A percentile compares a stretch with the other conserved stretches of the same genome.
Conservation (phyloP, 2,329 filamentous ascomycete genomes). For the Macrophomina pseudophaseolina region DNA sequence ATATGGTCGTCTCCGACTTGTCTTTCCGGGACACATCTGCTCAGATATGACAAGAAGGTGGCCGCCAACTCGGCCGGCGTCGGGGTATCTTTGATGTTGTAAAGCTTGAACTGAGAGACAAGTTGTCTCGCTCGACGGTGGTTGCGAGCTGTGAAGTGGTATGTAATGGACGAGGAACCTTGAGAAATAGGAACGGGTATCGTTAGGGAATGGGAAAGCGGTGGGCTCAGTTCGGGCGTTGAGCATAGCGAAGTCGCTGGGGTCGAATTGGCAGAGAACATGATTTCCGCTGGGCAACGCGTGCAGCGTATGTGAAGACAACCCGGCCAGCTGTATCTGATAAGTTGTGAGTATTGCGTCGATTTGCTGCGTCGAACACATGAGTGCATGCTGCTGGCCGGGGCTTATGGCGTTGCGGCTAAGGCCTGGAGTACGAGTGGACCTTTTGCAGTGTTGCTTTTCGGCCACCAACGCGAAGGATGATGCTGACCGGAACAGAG, state of each 20-base stretch:
- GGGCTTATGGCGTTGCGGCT: not conserved
- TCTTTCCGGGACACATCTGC: not conserved
- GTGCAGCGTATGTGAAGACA: not conserved
- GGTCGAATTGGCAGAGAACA: not conserved
- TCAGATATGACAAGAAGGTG: constrained; percentile 5
- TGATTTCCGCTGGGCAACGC: constrained; percentile 1
- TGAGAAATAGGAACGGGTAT: constrained; percentile 1
- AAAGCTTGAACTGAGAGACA: not conserved
- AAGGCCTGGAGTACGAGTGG: not conserved
- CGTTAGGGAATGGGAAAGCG: not conserved
- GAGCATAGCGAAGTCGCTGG: constrained; percentile 7
- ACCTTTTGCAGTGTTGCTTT: not conserved
- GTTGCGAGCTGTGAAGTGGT: constrained; percentile 1
- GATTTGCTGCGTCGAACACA: not conserved
- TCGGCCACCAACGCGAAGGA: constrained; percentile 11
- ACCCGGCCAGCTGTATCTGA: constrained; percentile 5
- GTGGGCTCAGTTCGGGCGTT: constrained; percentile 7
- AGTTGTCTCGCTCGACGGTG: constrained; percentile 6
- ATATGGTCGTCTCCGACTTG: constrained; percentile 5
- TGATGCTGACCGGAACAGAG: not conserved
- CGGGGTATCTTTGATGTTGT: not conserved
- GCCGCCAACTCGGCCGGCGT: constrained; percentile 3
- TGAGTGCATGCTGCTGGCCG: not conserved
- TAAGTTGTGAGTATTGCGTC: not conserved
- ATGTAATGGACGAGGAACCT: not conserved